Base-by-base conservation (phyloP, 495 filamentous ascomycete species). In the Lineolata rhizophorae region DNA sequence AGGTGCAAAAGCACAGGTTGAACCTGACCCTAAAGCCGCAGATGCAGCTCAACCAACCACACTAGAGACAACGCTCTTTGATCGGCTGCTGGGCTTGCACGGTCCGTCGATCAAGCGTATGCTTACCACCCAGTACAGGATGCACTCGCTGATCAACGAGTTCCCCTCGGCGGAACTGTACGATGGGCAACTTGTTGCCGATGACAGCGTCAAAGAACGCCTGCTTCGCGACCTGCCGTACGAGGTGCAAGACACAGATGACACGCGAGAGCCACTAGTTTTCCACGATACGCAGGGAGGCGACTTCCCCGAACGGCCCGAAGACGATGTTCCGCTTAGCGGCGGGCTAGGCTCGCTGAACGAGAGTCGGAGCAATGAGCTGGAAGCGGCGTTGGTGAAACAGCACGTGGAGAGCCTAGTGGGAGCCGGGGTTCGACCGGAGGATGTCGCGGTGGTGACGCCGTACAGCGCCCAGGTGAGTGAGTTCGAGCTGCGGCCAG, bases 231-330 rank as follows among this genome's bases (percentile, higher is more conserved):
- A 79, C 36, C 55, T 99, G 6, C 75, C 78, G 1, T 85, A 91
- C 48, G 65, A 60, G 13, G 76, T 94, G 0, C 42, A 66, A 30
- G 71, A 75, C 22, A 91, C 73, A 2, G 90, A 95, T 37, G 81
- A 95, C 42, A 94, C 87, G 0, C 62, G 51, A 13, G 80, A 85
- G 46, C 81, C 87, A 2, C 50, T 99, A 2, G 67, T 95, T 4
- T 95, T 95, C 56, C 85, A 74, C 52, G 87, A 99, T 42, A 99
- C 87, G 1, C 90, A 95, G 54, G 85, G 87, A 18, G 84, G 80
- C 3, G 78, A 90, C 43, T 94, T 82, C 43, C 70, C 72, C 2
- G 76, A 82, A 43, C 58, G 55, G 44, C 51, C 40, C 24, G 60
- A 67, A 32, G 59, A 61, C 30, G 55, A 62, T 3, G 59, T 62